Percentiles rank a stretch among this genome's conserved stretches.
phyloP scores from a whole-genome alignment of 768 basidiomycete species.

The Suillus plorans region DNA sequence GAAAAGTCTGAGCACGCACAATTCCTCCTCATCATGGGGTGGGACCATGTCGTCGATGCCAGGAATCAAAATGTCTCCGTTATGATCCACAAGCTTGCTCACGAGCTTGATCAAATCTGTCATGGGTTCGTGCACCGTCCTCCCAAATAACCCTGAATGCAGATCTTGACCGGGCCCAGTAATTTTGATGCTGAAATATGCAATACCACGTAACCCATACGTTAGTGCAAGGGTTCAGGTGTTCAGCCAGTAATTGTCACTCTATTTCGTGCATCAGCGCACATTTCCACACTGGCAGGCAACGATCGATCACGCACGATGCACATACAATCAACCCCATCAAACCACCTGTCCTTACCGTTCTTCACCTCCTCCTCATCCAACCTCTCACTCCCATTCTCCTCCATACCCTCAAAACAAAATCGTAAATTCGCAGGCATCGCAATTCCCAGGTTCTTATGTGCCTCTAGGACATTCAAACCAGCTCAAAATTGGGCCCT shows the following conservation, averaged over 20 bases:
- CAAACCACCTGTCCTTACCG: conserved; percentile 72
- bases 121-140: conserved; percentile 89
- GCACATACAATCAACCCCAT: conserved; percentile 89
- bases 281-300: not conserved
- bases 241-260: conserved; percentile 89
- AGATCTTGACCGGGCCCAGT: conserved; percentile 85
- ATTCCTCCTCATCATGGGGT: conserved; percentile 72
- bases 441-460: conserved; percentile 59
- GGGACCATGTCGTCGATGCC: conserved; percentile 86
- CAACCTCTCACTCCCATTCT: conserved; percentile 87
- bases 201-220: conserved; percentile 88
- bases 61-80: conserved; percentile 85
- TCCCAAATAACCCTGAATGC: conserved; percentile 87
- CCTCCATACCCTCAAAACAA: conserved; percentile 98
- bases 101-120: conserved; percentile 85
- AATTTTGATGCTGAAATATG: conserved; percentile 82
- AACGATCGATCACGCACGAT: conserved; percentile 61
- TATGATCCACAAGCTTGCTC: conserved; percentile 76
- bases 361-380: conserved; percentile 77
- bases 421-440: conserved; percentile 88
- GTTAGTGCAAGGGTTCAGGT: conserved; percentile 18
- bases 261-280: conserved; percentile 38
- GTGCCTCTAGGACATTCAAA: conserved; percentile 86
- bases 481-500: conserved; percentile 88
- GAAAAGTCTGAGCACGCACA: conserved; percentile 35